Evolutionary conservation across 2,329 filamentous ascomycete species (phyloP).

Genomic region (Sporothrix luriei): DNA sequence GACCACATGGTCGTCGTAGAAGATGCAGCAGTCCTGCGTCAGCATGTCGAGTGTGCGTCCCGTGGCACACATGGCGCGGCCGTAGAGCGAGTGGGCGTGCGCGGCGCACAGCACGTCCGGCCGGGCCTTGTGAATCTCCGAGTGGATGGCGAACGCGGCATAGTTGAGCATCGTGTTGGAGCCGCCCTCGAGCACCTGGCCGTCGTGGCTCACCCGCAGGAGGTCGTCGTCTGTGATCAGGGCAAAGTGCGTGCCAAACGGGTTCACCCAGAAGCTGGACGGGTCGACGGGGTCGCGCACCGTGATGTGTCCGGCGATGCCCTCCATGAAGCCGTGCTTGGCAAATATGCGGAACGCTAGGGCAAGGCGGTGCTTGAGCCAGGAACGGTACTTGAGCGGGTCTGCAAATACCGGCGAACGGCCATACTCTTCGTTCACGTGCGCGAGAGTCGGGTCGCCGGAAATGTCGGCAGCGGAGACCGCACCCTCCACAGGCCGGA

Average conservation of each 20-base stretch:
- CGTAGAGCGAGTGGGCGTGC: conserved; percentile 59
- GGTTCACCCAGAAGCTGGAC: conserved; percentile 67
- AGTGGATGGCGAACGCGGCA: conserved; percentile 41
- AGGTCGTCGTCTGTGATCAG: conserved; percentile 65
- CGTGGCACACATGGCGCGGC: conserved; percentile 61
- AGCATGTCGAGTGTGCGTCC: conserved; percentile 66
- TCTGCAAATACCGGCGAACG: conserved; percentile 35
- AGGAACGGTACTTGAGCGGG: conserved; percentile 49
- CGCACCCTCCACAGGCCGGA: not conserved
- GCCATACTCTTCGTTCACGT: conserved; percentile 32
- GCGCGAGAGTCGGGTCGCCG: conserved; percentile 35
- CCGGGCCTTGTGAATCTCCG: conserved; percentile 56
- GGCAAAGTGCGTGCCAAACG: conserved; percentile 62
- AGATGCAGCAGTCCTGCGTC: conserved; percentile 63
- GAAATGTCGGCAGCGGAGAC: conserved; percentile 15
- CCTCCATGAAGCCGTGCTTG: conserved; percentile 59
- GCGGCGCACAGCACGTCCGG: conserved; percentile 59
- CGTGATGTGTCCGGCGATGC: conserved; percentile 66
- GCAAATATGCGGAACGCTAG: conserved; percentile 61
- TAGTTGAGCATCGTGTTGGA: conserved; percentile 41
- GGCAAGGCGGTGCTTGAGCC: conserved; percentile 57
- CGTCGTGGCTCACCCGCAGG: conserved; percentile 62
- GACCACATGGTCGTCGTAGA: conserved; percentile 55
- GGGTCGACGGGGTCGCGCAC: conserved; percentile 62
- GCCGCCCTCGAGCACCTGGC: conserved; percentile 65